These are phyloP conservation scores for Penicillium salamii DNA, from an alignment of 495 filamentous ascomycete genomes.

Conservation along the genomic window DNA sequence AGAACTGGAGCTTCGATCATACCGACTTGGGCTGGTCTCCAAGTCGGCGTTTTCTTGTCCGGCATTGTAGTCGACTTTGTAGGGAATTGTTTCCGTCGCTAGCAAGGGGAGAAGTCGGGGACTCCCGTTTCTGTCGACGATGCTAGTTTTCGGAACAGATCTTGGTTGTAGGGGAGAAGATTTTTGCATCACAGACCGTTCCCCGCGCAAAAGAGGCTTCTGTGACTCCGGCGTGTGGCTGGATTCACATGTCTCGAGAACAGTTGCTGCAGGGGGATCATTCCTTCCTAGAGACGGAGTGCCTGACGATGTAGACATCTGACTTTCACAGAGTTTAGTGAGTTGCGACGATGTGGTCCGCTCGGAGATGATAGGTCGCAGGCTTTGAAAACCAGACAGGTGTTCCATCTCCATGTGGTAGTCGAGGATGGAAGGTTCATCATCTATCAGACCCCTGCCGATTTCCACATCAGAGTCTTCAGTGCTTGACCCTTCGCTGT, in stretches of 20 bases:
- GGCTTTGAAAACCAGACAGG: slow-evolving; percentile 1
- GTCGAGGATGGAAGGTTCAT: slow-evolving; percentile 3
- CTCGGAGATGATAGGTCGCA: neutral
- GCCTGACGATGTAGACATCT: slow-evolving; percentile 1
- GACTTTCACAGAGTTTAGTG: neutral
- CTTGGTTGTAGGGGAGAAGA: neutral
- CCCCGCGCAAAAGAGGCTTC: slow-evolving; percentile 16
- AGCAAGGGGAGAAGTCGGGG: slow-evolving; percentile 15
- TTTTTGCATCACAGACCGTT: neutral
- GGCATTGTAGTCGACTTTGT: neutral
- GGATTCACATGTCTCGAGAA: neutral
- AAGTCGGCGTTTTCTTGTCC: neutral
- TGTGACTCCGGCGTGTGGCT: slow-evolving; percentile 20
- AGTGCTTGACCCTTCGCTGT: neutral
- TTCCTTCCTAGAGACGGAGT: neutral
- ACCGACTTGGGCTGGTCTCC: slow-evolving; percentile 12
- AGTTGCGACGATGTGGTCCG: neutral
- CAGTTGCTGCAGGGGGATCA: neutral
- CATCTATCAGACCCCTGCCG: neutral
- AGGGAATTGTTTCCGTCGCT: neutral
- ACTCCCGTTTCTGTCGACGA: slow-evolving; percentile 33
- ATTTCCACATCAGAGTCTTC: neutral
- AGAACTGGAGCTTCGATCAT: slow-evolving; percentile 4
- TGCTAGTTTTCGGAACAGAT: slow-evolving; percentile 8
- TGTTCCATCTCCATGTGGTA: slow-evolving; percentile 9